Percentiles rank a stretch among this genome's conserved stretches.
Evolutionary conservation across 179 eudicot genomes (phyloP).

Genomic region (Vitellaria paradoxa): DNA sequence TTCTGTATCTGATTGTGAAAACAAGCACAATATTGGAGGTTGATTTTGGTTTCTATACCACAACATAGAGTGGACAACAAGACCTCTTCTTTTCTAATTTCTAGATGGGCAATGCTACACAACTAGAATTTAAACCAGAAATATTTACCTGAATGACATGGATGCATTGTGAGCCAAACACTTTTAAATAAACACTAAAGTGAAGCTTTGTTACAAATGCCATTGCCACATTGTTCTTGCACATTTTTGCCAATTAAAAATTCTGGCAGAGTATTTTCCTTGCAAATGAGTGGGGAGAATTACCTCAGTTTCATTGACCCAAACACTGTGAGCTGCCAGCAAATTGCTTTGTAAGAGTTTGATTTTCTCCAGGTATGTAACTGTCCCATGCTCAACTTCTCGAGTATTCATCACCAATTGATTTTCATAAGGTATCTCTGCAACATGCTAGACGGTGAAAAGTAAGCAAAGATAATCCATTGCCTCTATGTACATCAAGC

Average conservation of each 20-base stretch:
- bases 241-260: no score
- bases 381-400: conserved; percentile 81
- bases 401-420: conserved; percentile 55
- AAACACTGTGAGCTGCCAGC: conserved; percentile 91
- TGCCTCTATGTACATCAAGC: background rate
- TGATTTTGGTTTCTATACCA: background rate
- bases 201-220: no score
- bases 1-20: background rate
- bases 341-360: conserved; percentile 64
- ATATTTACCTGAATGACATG: no score
- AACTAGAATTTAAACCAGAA: no score
- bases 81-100: background rate
- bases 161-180: no score
- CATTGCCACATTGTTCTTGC: no score
- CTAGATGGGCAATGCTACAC: no score
- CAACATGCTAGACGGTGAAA: conserved; percentile 59
- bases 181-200: no score
- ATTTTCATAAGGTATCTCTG: conserved; percentile 86
- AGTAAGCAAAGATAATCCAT: conserved; percentile 1
- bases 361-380: conserved; percentile 71
- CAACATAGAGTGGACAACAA: background rate
- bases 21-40: background rate
- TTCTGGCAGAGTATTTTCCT: background rate
- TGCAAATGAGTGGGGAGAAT: conserved; percentile 5
- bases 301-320: conserved; percentile 85